These are phyloP conservation scores for Phlyctochytrium arcticum DNA, from an alignment of 192 early-diverging fungal species.

Conservation along the genomic window DNA sequence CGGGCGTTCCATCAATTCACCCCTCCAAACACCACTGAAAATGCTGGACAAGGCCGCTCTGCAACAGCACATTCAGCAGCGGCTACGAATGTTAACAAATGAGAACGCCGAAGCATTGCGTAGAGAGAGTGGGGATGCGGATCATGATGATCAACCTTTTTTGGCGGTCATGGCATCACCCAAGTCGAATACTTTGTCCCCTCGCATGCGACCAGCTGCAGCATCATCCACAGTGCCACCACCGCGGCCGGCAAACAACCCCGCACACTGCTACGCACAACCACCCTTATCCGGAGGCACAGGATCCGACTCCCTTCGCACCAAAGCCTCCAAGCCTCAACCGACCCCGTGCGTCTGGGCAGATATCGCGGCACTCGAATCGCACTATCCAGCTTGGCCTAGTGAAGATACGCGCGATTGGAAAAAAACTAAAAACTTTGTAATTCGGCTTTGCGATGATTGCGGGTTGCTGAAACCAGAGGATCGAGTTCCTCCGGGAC, in stretches of 20 bases:
- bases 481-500: neutral
- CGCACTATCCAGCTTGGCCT: constrained; percentile 60
- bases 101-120: too few relatives aligned
- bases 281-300: neutral
- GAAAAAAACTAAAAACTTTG: constrained; percentile 45
- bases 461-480: constrained; percentile 37
- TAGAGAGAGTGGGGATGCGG: too few relatives aligned
- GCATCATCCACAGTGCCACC: neutral
- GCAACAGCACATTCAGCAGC: constrained; percentile 8
- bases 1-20: neutral
- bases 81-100: neutral
- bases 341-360: neutral
- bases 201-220: neutral
- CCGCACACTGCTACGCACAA: constrained; percentile 5
- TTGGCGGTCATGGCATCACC: neutral
- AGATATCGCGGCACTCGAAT: constrained; percentile 41
- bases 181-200: neutral
- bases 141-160: constrained; percentile 6
- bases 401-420: constrained; percentile 54
- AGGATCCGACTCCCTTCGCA: neutral
- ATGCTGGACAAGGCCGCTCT: constrained; percentile 1
- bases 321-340: neutral
- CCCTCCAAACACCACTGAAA: neutral
- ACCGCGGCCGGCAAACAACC: neutral
- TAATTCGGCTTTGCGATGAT: constrained; percentile 40